A percentile compares a stretch with the other conserved stretches of the same genome.
These are phyloP conservation scores for Termitomyces sp. DNA, from an alignment of 768 basidiomycete genomes.

Conservation along the genomic window DNA sequence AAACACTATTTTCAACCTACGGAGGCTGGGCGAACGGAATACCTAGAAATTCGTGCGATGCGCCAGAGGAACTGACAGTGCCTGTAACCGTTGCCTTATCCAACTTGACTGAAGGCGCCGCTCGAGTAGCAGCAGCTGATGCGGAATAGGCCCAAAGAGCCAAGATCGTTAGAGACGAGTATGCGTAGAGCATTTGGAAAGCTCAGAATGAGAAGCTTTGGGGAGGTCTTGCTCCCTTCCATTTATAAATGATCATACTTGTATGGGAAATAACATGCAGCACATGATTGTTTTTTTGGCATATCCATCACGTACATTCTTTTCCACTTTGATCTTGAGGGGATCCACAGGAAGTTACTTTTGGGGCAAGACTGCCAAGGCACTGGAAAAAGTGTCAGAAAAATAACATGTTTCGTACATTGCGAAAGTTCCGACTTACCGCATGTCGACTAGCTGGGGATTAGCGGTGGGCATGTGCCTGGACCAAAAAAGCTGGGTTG, in stretches of 20 bases:
- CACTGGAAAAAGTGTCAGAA: not conserved
- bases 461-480: not conserved
- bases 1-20: conserved; percentile 22
- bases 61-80: conserved; percentile 18
- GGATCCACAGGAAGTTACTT: not conserved
- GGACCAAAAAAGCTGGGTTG: not conserved
- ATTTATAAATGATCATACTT: not conserved
- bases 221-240: not conserved
- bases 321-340: conserved; percentile 1
- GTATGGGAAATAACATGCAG: not conserved
- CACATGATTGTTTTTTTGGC: not conserved
- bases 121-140: not conserved
- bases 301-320: conserved; percentile 1
- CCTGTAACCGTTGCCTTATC: conserved; percentile 41
- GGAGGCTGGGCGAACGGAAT: conserved; percentile 47
- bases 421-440: not conserved
- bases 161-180: not conserved
- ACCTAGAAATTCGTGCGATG: conserved; percentile 35
- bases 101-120: conserved; percentile 29
- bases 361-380: not conserved
- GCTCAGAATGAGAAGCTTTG: not conserved
- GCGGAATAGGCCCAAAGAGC: conserved; percentile 2
- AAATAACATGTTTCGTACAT: not conserved
- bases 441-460: not conserved
- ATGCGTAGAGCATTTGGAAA: not conserved